Percentiles rank a stretch among this genome's conserved stretches.
Conservation (phyloP, 176 grass and related monocot species). For the Oryza nivara region DNA sequence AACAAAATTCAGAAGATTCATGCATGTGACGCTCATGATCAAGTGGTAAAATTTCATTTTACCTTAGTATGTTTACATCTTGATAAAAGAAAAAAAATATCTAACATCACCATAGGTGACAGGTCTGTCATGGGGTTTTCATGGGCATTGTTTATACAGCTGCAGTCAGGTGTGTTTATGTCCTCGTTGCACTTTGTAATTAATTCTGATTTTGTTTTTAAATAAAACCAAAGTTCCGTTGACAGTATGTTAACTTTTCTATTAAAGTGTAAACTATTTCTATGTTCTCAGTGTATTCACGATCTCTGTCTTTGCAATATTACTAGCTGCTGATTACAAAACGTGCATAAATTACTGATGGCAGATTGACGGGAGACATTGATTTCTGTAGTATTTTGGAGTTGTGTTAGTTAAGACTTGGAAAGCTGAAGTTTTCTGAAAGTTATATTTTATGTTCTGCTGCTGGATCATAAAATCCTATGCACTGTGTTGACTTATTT, state of each 20-base stretch:
- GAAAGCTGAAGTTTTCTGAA: neutral
- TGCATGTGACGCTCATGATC: slow-evolving; percentile 70
- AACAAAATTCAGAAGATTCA: slow-evolving; percentile 58
- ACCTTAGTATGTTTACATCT: slow-evolving; percentile 32
- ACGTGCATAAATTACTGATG: neutral
- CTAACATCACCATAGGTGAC: slow-evolving; percentile 71
- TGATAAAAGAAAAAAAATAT: slow-evolving; percentile 6
- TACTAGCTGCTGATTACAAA: slow-evolving; percentile 21
- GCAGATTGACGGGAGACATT: neutral
- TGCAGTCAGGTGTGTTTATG: slow-evolving; percentile 79
- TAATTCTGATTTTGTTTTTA: neutral
- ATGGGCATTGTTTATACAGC: slow-evolving; percentile 81
- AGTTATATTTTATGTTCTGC: neutral
- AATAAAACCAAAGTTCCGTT: neutral
- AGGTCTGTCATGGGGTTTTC: slow-evolving; percentile 78
- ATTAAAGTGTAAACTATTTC: neutral
- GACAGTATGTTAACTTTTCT: slow-evolving; percentile 25
- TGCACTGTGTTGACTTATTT: neutral
- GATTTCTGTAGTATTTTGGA: neutral
- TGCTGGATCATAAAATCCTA: neutral
- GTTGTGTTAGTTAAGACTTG: neutral
- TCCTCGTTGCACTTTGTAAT: slow-evolving; percentile 12
- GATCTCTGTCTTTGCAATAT: slow-evolving; percentile 11
- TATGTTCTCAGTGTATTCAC: neutral
- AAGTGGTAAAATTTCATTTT: slow-evolving; percentile 77